Evolutionary conservation across 495 filamentous ascomycete species (phyloP).

Genomic region (Emericellopsis terricola): DNA sequence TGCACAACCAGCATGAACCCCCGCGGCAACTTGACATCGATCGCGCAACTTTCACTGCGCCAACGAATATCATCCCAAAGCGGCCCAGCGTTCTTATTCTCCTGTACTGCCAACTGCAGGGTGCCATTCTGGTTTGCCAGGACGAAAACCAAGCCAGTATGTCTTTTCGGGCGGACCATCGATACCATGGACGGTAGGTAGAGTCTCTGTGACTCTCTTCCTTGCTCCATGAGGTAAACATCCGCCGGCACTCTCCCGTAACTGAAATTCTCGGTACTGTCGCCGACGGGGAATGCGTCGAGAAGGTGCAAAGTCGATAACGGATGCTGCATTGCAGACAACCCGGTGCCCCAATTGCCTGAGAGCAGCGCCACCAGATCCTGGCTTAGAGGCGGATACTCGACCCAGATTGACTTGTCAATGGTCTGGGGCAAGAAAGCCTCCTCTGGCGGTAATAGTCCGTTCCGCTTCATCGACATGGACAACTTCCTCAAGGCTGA

Average conservation of each 20-base stretch:
- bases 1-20: conserved; percentile 49
- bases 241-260: conserved; percentile 58
- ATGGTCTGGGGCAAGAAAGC: conserved; percentile 44
- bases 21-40: conserved; percentile 48
- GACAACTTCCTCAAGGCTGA: conserved; percentile 53
- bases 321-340: conserved; percentile 13
- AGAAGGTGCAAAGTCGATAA: conserved; percentile 28
- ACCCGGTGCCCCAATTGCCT: conserved; percentile 34
- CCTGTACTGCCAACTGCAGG: conserved; percentile 56
- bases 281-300: conserved; percentile 55
- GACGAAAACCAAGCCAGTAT: conserved; percentile 46
- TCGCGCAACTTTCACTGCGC: conserved; percentile 39
- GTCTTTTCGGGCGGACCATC: conserved; percentile 45
- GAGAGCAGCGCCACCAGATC: conserved; percentile 49
- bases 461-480: conserved; percentile 67
- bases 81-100: conserved; percentile 44
- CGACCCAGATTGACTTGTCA: conserved; percentile 57
- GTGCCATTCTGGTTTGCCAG: conserved; percentile 61
- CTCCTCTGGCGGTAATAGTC: conserved; percentile 48
- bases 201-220: conserved; percentile 40
- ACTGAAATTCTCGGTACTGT: conserved; percentile 49
- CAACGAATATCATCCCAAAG: conserved; percentile 69
- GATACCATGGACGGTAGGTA: conserved; percentile 55
- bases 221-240: conserved; percentile 50
- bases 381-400: conserved; percentile 49